Conservation (phyloP, 352 stramenopile species). For the Globisporangium alternatum region DNA sequence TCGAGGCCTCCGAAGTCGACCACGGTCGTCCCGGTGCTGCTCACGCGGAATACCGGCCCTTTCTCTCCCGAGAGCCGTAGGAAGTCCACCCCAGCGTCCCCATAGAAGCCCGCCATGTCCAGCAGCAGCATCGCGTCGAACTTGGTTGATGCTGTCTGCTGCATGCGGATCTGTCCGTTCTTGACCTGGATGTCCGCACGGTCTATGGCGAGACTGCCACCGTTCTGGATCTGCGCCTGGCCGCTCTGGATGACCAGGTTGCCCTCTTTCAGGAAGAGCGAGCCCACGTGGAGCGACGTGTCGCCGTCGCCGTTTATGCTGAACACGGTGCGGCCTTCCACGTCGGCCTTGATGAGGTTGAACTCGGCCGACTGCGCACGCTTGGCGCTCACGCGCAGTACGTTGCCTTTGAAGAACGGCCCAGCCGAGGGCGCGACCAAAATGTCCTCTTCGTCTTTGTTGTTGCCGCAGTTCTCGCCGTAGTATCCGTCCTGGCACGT, state of each 20-base stretch:
- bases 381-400: constrained; percentile 51
- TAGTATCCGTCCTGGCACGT: constrained; percentile 64
- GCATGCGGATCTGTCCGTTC: constrained; percentile 40
- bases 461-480: constrained; percentile 66
- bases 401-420: constrained; percentile 70
- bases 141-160: constrained; percentile 15
- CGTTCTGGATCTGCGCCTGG: constrained; percentile 32
- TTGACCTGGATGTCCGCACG: constrained; percentile 37
- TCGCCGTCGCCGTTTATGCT: constrained; percentile 58
- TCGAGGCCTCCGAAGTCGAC: constrained; percentile 59
- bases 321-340: constrained; percentile 42
- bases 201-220: constrained; percentile 42
- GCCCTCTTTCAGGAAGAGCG: constrained; percentile 38
- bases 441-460: constrained; percentile 62
- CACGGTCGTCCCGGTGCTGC: constrained; percentile 41
- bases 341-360: constrained; percentile 67
- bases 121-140: constrained; percentile 33
- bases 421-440: constrained; percentile 40
- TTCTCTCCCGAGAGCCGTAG: constrained; percentile 38
- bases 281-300: constrained; percentile 39
- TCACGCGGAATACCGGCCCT: constrained; percentile 49
- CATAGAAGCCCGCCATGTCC: constrained; percentile 19
- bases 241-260: constrained; percentile 52
- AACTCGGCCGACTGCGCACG: constrained; percentile 49
- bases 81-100: constrained; percentile 34